A percentile compares a stretch with the other conserved stretches of the same genome.
Evolutionary conservation across 2,329 filamentous ascomycete species (phyloP).

Genomic region (Monosporascus sp.): DNA sequence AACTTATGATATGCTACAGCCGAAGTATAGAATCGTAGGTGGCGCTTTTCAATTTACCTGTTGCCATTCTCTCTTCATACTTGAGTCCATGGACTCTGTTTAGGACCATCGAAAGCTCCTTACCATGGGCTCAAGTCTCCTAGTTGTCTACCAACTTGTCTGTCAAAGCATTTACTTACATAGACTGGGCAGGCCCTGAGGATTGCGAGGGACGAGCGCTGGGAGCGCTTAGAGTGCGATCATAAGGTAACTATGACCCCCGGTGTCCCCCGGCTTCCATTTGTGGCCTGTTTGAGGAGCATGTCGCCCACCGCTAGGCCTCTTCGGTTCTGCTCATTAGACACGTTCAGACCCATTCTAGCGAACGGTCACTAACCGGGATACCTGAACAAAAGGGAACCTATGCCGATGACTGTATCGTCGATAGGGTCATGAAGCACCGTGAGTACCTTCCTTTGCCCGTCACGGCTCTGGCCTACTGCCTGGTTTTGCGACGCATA

Average conservation of each 20-base stretch:
- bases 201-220: constrained; percentile 85
- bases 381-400: constrained; percentile 24
- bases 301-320: no score
- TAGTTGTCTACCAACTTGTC: constrained; percentile 34
- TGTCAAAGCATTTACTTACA: not conserved
- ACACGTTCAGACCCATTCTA: no score
- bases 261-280: no score
- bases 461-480: not conserved
- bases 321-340: no score
- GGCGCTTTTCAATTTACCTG: no score
- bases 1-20: not conserved
- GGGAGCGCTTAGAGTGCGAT: constrained; percentile 79
- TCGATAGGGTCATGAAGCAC: constrained; percentile 68
- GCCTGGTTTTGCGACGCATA: not conserved
- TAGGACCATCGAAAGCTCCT: no score
- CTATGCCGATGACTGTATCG: constrained; percentile 81
- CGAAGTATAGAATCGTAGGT: not conserved
- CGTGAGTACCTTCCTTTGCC: not conserved
- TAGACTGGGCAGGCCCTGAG: constrained; percentile 52
- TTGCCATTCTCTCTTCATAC: no score
- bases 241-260: constrained; percentile 54
- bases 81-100: no score
- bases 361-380: no score
- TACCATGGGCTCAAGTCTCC: constrained; percentile 67
- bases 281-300: no score